A percentile compares a stretch with the other conserved stretches of the same genome.
These are phyloP conservation scores for Verticillium tricorpus DNA, from an alignment of 2,329 filamentous ascomycete genomes.

Conservation along the genomic window DNA sequence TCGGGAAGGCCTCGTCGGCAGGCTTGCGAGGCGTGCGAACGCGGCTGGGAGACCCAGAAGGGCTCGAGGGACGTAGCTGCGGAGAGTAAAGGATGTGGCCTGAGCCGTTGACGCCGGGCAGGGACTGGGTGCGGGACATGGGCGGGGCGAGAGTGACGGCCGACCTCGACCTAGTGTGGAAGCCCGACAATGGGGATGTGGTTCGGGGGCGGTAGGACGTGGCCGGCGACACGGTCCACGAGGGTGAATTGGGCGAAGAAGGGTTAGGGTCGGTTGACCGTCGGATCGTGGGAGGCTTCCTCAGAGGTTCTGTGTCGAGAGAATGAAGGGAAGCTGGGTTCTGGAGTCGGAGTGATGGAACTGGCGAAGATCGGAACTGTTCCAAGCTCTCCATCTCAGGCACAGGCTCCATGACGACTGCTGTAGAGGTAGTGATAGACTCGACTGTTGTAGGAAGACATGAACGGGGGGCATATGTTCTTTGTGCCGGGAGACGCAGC, in stretches of 20 bases:
- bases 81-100: slow-evolving; percentile 54
- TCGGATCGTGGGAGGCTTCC: slow-evolving; percentile 50
- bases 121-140: slow-evolving; percentile 60
- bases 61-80: slow-evolving; percentile 49
- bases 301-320: slow-evolving; percentile 36
- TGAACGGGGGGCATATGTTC: neutral
- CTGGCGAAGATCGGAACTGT: slow-evolving; percentile 56
- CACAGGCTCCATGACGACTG: slow-evolving; percentile 56
- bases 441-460: neutral
- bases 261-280: slow-evolving; percentile 56
- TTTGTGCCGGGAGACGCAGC: neutral
- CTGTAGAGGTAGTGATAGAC: slow-evolving; percentile 10
- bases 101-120: slow-evolving; percentile 57
- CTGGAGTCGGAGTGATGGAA: slow-evolving; percentile 48
- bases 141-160: slow-evolving; percentile 48
- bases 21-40: slow-evolving; percentile 50
- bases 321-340: slow-evolving; percentile 23
- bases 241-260: slow-evolving; percentile 46
- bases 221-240: slow-evolving; percentile 40
- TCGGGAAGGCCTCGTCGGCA: slow-evolving; percentile 56
- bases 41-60: slow-evolving; percentile 48
- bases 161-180: slow-evolving; percentile 55
- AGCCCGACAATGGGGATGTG: slow-evolving; percentile 54
- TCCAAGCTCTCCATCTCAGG: slow-evolving; percentile 66
- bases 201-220: slow-evolving; percentile 59